Conservation (phyloP, 2,329 filamentous ascomycete genomes). For the Fusarium euwallaceae region DNA sequence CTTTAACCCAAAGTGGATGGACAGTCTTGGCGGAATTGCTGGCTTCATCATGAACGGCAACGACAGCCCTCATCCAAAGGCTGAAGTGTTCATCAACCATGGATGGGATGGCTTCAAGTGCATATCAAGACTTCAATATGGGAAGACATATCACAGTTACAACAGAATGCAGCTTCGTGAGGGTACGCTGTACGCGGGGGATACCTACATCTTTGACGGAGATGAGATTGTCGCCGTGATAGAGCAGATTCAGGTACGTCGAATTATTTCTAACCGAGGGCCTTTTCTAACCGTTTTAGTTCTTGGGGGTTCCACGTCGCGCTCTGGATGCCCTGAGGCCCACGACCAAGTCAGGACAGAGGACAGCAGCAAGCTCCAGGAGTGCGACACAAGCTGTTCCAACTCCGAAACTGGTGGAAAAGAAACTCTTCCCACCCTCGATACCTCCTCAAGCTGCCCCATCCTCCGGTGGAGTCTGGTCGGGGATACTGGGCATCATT, state of each 20-base stretch:
- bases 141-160: slow-evolving; percentile 67
- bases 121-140: slow-evolving; percentile 40
- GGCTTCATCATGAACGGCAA: slow-evolving; percentile 73
- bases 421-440: background rate
- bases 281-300: slow-evolving; percentile 4
- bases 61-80: slow-evolving; percentile 60
- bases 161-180: slow-evolving; percentile 69
- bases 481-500: slow-evolving; percentile 52
- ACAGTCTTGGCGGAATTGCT: slow-evolving; percentile 70
- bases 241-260: slow-evolving; percentile 65
- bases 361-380: background rate
- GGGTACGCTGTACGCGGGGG: slow-evolving; percentile 56
- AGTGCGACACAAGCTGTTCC: background rate
- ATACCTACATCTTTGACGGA: slow-evolving; percentile 69
- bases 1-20: slow-evolving; percentile 70
- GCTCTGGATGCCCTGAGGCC: slow-evolving; percentile 30
- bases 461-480: slow-evolving; percentile 13
- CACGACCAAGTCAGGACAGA: background rate
- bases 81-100: slow-evolving; percentile 72
- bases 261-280: too few relatives aligned
- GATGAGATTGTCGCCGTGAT: slow-evolving; percentile 62
- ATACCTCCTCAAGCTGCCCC: slow-evolving; percentile 47
- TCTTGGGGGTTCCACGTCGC: slow-evolving; percentile 30
- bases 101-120: slow-evolving; percentile 69
- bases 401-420: background rate